These are phyloP conservation scores for Pseudogymnoascus sp. DNA, from an alignment of 2,329 filamentous ascomycete genomes.

Conservation along the genomic window DNA sequence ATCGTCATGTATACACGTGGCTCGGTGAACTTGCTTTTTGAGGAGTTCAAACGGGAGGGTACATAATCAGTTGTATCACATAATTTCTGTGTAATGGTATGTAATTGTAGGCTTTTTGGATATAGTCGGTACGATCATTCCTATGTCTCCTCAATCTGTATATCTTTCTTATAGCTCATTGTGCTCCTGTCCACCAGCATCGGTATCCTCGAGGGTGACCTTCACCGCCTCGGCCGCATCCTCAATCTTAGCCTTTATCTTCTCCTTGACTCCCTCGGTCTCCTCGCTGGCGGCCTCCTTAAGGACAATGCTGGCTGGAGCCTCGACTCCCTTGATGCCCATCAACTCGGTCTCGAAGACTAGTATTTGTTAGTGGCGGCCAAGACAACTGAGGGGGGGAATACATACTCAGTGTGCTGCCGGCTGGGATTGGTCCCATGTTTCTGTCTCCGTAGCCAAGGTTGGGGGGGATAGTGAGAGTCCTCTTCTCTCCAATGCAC, in stretches of 20 bases:
- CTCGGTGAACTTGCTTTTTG: neutral
- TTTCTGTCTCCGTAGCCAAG: constrained; percentile 72
- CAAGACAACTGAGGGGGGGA: constrained; percentile 16
- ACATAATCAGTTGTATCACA: neutral
- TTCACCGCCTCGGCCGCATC: constrained; percentile 49
- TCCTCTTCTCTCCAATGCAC: constrained; percentile 92
- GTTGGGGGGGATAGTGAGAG: constrained; percentile 81
- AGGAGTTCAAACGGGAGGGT: neutral
- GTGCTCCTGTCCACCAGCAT: constrained; percentile 50
- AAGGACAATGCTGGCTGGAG: constrained; percentile 24
- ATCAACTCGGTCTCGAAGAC: constrained; percentile 91
- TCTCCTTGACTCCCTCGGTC: constrained; percentile 32
- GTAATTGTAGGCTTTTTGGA: constrained; percentile 1
- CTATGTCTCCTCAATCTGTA: neutral
- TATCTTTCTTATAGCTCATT: constrained; percentile 47
- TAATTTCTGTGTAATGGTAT: neutral
- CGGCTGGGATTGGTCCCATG: constrained; percentile 77
- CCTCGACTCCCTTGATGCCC: constrained; percentile 66
- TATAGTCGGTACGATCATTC: neutral
- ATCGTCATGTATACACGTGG: neutral
- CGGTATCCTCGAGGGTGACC: constrained; percentile 48
- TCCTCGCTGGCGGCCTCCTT: constrained; percentile 37
- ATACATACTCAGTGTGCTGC: constrained; percentile 64
- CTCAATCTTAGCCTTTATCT: constrained; percentile 41
- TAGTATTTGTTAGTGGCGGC: constrained; percentile 29